Evolutionary conservation across 768 basidiomycete genomes (phyloP).

Genomic region (Strobilomyces dryophilus): DNA sequence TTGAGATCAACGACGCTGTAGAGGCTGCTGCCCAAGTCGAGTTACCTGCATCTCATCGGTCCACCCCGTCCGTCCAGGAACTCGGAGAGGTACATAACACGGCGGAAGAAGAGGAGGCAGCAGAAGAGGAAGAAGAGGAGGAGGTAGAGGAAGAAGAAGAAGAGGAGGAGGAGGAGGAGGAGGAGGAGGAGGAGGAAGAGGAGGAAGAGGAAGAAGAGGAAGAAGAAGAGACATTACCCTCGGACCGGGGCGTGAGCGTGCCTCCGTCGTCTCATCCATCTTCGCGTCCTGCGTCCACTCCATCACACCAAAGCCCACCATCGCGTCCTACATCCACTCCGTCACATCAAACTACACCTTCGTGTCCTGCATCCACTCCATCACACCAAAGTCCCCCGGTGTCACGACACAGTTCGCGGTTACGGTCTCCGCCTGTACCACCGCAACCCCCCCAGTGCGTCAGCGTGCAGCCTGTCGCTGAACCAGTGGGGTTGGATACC

Average conservation of each 20-base stretch:
- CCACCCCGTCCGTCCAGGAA: conserved; percentile 16
- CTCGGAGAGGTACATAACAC: conserved; percentile 5
- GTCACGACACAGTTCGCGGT: conserved; percentile 18
- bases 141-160: conserved; percentile 15
- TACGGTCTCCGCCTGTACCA: conserved; percentile 9
- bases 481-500: conserved; percentile 11
- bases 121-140: conserved; percentile 6
- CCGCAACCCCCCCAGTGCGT: conserved; percentile 7
- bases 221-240: conserved; percentile 1
- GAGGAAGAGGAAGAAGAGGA: conserved; percentile 8
- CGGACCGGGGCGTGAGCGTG: background rate
- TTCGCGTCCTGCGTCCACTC: conserved; percentile 11
- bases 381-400: conserved; percentile 13
- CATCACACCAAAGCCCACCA: conserved; percentile 19
- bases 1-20: conserved; percentile 16
- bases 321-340: conserved; percentile 12
- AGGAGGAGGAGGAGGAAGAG: conserved; percentile 7
- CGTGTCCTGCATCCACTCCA: conserved; percentile 10
- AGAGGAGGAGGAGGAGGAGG: conserved; percentile 12
- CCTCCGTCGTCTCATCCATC: conserved; percentile 15
- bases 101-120: conserved; percentile 17
- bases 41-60: conserved; percentile 8
- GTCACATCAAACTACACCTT: conserved; percentile 19
- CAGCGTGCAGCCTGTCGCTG: conserved; percentile 5
- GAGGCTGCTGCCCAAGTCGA: conserved; percentile 11